These are phyloP conservation scores for Carpinus fangiana DNA, from an alignment of 306 rosid species.

Conservation along the genomic window DNA sequence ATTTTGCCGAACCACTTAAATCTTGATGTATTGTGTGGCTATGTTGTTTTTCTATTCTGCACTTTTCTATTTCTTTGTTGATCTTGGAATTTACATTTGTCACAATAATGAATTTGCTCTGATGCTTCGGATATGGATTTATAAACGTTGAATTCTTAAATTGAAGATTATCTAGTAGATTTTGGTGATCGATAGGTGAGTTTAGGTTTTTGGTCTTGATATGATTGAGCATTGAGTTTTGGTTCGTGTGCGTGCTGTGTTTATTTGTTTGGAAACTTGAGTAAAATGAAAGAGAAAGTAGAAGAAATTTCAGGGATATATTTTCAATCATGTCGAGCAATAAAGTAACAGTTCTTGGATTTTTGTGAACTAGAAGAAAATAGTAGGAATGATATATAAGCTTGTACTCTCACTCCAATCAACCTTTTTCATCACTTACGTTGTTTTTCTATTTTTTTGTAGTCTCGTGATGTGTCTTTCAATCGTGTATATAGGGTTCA, in stretches of 20 bases:
- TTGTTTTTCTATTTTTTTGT: not conserved
- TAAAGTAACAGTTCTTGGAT: not conserved
- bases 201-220: not conserved
- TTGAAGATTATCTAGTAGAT: too few species aligned
- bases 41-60: too few species aligned
- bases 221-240: not conserved
- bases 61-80: too few species aligned
- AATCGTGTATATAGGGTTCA: not conserved
- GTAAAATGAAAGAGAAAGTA: not conserved
- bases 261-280: slow-evolving; percentile 1
- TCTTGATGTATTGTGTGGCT: too few species aligned
- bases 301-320: not conserved
- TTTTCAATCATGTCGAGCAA: not conserved
- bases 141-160: not conserved
- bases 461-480: not conserved
- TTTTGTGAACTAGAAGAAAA: not conserved
- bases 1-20: too few species aligned
- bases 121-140: too few species aligned
- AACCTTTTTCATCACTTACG: not conserved
- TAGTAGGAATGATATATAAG: not conserved
- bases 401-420: not conserved
- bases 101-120: too few species aligned
- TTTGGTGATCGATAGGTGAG: not conserved
- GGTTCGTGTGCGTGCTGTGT: not conserved
- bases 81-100: too few species aligned